A percentile compares a stretch with the other conserved stretches of the same genome.
These are phyloP conservation scores for Lentinula detonsa DNA, from an alignment of 768 basidiomycete species.

Conservation along the genomic window DNA sequence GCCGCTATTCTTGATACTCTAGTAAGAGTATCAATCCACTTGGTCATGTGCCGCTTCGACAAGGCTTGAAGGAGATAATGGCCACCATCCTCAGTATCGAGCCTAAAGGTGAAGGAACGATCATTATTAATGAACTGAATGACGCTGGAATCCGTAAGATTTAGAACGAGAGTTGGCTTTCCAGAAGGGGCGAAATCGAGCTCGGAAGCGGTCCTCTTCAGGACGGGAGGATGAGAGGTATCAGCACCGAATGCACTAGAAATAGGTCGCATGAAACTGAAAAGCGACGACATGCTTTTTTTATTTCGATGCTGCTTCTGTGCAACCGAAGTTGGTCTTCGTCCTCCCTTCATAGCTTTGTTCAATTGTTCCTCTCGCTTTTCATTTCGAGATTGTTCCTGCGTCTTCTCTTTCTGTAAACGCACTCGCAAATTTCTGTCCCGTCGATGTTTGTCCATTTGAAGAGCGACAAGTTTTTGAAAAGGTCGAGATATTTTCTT, in stretches of 20 bases:
- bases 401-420: slow-evolving; percentile 67
- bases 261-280: slow-evolving; percentile 84
- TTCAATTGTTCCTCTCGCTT: slow-evolving; percentile 71
- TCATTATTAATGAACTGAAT: slow-evolving; percentile 73
- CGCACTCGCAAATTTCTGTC: slow-evolving; percentile 66
- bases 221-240: slow-evolving; percentile 31
- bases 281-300: slow-evolving; percentile 82
- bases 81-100: slow-evolving; percentile 85
- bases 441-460: slow-evolving; percentile 79
- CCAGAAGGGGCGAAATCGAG: slow-evolving; percentile 68
- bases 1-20: slow-evolving; percentile 68
- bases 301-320: slow-evolving; percentile 81
- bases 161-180: slow-evolving; percentile 73
- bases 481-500: slow-evolving; percentile 58
- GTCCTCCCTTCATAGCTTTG: slow-evolving; percentile 58
- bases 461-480: slow-evolving; percentile 52
- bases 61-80: slow-evolving; percentile 75
- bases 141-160: slow-evolving; percentile 66
- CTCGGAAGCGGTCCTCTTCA: slow-evolving; percentile 62
- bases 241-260: slow-evolving; percentile 80
- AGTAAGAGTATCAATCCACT: slow-evolving; percentile 73
- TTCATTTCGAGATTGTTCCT: slow-evolving; percentile 68
- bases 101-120: slow-evolving; percentile 75
- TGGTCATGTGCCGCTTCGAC: slow-evolving; percentile 63
- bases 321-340: slow-evolving; percentile 38